phyloP scores from a whole-genome alignment of 768 basidiomycete genomes.

The Ramaria sp. region DNA sequence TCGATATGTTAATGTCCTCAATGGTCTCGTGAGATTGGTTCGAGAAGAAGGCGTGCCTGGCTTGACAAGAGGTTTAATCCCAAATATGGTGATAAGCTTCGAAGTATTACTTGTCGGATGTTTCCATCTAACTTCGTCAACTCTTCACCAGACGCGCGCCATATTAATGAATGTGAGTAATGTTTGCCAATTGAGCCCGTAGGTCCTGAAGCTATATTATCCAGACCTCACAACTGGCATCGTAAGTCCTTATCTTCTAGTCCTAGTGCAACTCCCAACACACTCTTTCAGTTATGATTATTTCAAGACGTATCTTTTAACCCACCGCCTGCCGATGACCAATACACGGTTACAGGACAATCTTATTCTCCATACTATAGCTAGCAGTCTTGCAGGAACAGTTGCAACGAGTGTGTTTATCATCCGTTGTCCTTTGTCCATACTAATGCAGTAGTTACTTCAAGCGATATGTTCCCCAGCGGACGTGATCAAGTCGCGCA shows the following conservation, averaged over 20 bases:
- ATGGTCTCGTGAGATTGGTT: conserved; percentile 55
- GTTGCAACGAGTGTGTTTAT: conserved; percentile 59
- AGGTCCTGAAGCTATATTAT: background rate
- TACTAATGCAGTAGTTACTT: background rate
- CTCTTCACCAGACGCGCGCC: conserved; percentile 37
- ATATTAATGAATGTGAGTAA: conserved; percentile 63
- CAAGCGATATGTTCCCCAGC: conserved; percentile 70
- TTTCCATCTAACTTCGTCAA: conserved; percentile 8
- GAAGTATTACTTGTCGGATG: background rate
- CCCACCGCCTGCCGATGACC: conserved; percentile 39
- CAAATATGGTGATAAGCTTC: conserved; percentile 50
- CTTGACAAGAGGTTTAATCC: conserved; percentile 61
- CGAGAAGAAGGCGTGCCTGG: conserved; percentile 61
- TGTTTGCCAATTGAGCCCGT: conserved; percentile 1
- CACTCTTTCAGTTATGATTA: conserved; percentile 51
- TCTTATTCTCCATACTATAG: conserved; percentile 51
- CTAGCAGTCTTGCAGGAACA: conserved; percentile 61
- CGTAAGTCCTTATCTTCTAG: conserved; percentile 37
- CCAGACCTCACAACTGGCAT: conserved; percentile 73
- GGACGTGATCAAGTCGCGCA: conserved; percentile 63
- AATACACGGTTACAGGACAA: conserved; percentile 55
- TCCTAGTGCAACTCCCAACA: background rate
- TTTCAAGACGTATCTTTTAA: conserved; percentile 52
- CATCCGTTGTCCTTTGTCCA: background rate
- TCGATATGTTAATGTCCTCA: conserved; percentile 69